Percentiles rank a stretch among this genome's conserved stretches.
Evolutionary conservation across 2,329 filamentous ascomycete species (phyloP).

Genomic region (Fusarium tupiense): DNA sequence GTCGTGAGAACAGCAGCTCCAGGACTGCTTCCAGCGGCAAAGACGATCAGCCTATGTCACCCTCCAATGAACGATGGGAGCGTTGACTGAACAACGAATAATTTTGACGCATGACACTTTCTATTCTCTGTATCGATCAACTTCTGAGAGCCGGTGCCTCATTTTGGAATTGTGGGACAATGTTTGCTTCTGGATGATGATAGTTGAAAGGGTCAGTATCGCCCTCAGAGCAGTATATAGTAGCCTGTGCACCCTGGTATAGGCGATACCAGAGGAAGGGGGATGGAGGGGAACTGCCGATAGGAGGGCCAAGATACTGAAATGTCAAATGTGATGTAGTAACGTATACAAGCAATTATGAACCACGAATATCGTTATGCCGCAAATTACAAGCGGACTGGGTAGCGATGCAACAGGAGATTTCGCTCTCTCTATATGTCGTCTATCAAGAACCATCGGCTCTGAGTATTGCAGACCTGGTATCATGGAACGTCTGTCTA

Average conservation of each 20-base stretch:
- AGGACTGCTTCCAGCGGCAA: slow-evolving; percentile 38
- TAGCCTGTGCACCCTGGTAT: not conserved
- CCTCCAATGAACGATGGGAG: slow-evolving; percentile 27
- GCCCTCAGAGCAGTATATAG: not conserved
- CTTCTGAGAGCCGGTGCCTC: slow-evolving; percentile 6
- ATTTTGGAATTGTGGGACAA: slow-evolving; percentile 23
- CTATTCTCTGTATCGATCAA: slow-evolving; percentile 16
- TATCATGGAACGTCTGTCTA: slow-evolving; percentile 9
- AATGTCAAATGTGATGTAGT: slow-evolving; percentile 28
- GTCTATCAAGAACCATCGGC: not conserved
- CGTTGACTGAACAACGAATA: not conserved
- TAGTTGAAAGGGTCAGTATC: not conserved
- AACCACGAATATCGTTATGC: not conserved
- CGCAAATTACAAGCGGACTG: not conserved
- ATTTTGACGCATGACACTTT: not conserved
- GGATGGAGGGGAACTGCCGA: not conserved
- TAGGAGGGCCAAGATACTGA: not conserved
- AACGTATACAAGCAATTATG: slow-evolving; percentile 18
- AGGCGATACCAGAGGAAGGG: not conserved
- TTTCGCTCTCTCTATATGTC: not conserved
- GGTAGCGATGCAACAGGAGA: not conserved
- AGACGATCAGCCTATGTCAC: slow-evolving; percentile 36
- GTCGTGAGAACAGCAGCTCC: slow-evolving; percentile 28
- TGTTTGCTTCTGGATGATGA: slow-evolving; percentile 19
- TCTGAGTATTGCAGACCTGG: not conserved